Percentiles rank a stretch among this genome's conserved stretches.
These are phyloP conservation scores for Cryptococcus sp. DNA, from an alignment of 1,284 basidiomycete species.

Conservation along the genomic window DNA sequence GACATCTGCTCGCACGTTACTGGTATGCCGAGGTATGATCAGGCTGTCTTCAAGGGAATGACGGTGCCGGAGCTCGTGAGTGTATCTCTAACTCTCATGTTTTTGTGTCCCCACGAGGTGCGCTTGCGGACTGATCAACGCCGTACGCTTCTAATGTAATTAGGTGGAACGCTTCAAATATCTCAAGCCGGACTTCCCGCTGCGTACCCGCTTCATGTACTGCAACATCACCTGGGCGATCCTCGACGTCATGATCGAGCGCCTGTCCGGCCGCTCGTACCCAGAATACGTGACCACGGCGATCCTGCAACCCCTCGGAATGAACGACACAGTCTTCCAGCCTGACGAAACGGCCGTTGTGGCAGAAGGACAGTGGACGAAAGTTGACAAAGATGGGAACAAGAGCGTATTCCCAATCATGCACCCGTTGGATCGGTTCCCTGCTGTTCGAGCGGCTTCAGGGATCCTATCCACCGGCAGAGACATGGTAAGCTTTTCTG, in stretches of 20 bases:
- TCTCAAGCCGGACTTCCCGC: not conserved
- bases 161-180: not conserved
- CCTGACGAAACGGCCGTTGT: not conserved
- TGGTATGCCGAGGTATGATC: slow-evolving; percentile 5
- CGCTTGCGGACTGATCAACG: no score
- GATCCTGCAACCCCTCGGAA: slow-evolving; percentile 1
- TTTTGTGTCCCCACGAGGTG: no score
- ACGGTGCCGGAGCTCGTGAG: slow-evolving; percentile 2
- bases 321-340: slow-evolving; percentile 1
- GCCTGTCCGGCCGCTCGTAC: slow-evolving; percentile 2
- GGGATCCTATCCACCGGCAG: not conserved
- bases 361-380: slow-evolving; percentile 2
- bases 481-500: not conserved
- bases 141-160: no score
- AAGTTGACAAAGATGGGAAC: not conserved
- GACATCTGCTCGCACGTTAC: slow-evolving; percentile 8
- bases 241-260: slow-evolving; percentile 5
- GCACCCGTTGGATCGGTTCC: slow-evolving; percentile 7
- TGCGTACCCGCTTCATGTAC: slow-evolving; percentile 3
- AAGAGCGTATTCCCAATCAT: slow-evolving; percentile 9
- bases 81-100: not conserved
- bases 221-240: slow-evolving; percentile 1
- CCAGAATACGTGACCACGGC: not conserved
- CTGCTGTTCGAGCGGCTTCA: not conserved
- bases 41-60: not conserved